phyloP scores from a whole-genome alignment of 495 filamentous ascomycete genomes.

The Peziza echinospora region DNA sequence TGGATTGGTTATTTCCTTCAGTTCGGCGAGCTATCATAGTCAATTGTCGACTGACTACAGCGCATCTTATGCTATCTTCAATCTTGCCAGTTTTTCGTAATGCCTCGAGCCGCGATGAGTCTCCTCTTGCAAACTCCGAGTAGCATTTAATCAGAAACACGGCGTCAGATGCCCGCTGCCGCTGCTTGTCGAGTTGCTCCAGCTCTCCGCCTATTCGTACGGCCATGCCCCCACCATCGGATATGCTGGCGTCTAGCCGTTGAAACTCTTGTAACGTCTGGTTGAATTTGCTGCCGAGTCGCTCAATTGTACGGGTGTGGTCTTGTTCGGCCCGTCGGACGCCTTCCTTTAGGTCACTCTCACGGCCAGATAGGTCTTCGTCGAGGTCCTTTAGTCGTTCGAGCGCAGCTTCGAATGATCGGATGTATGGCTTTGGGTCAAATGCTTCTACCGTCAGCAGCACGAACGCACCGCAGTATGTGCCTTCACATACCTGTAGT shows the following conservation, averaged over 20 bases:
- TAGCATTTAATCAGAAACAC: slow-evolving; percentile 92
- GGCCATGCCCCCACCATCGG: slow-evolving; percentile 52
- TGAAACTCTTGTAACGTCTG: slow-evolving; percentile 80
- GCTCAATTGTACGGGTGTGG: slow-evolving; percentile 71
- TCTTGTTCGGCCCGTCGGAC: slow-evolving; percentile 82
- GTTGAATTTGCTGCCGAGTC: slow-evolving; percentile 66
- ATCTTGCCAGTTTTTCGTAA: slow-evolving; percentile 18
- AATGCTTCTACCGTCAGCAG: slow-evolving; percentile 32
- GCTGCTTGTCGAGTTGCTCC: slow-evolving; percentile 83
- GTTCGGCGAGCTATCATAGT: slow-evolving; percentile 18
- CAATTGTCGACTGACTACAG: slow-evolving; percentile 17
- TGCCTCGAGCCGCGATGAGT: slow-evolving; percentile 22
- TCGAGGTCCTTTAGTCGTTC: slow-evolving; percentile 57
- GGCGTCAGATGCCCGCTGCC: slow-evolving; percentile 72
- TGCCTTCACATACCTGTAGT: slow-evolving; percentile 22
- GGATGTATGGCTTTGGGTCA: slow-evolving; percentile 91
- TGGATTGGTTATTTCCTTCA: slow-evolving; percentile 34
- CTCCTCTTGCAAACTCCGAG: slow-evolving; percentile 51
- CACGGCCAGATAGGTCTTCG: slow-evolving; percentile 60
- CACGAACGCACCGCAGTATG: background rate
- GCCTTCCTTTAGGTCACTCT: slow-evolving; percentile 73
- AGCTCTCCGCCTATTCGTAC: slow-evolving; percentile 88
- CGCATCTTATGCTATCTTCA: slow-evolving; percentile 19
- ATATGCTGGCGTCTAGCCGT: slow-evolving; percentile 49
- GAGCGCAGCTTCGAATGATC: slow-evolving; percentile 74